A percentile compares a stretch with the other conserved stretches of the same genome.
phyloP scores from a whole-genome alignment of 495 filamentous ascomycete species.

The Penicillium silybi region DNA sequence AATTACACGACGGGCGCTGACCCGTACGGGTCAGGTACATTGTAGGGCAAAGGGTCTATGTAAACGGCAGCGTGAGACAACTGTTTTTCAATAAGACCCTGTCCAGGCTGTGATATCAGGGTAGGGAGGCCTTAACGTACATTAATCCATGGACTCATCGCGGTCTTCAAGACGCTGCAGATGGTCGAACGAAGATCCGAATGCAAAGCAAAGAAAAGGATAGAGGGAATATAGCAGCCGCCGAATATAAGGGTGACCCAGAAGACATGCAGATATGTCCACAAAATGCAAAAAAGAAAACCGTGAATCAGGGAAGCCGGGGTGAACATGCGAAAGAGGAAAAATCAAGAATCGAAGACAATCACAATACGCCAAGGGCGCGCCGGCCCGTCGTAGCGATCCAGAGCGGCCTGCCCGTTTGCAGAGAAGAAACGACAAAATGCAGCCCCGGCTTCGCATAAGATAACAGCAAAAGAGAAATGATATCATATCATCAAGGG shows the following conservation, averaged over 20 bases:
- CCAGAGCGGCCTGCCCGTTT: conserved; percentile 32
- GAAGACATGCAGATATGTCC: conserved; percentile 33
- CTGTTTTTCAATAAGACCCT: conserved; percentile 50
- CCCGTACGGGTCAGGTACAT: conserved; percentile 27
- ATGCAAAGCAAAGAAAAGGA: conserved; percentile 32
- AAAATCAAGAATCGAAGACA: conserved; percentile 11
- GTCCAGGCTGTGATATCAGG: conserved; percentile 45
- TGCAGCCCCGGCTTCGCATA: conserved; percentile 24
- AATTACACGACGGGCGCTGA: conserved; percentile 37
- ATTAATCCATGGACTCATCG: conserved; percentile 65
- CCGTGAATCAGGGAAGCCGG: conserved; percentile 20
- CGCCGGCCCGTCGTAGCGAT: conserved; percentile 28
- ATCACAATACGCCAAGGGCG: conserved; percentile 37
- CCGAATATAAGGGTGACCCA: conserved; percentile 23
- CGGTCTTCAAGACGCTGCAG: conserved; percentile 45
- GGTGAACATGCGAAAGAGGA: conserved; percentile 23
- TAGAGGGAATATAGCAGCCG: conserved; percentile 30
- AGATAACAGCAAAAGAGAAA: conserved; percentile 23
- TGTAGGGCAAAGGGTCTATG: conserved; percentile 39
- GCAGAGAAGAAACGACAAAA: conserved; percentile 27
- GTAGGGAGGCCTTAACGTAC: conserved; percentile 72
- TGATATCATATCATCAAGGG: conserved; percentile 37
- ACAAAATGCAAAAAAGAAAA: conserved; percentile 33
- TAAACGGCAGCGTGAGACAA: conserved; percentile 50
- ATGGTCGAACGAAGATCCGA: conserved; percentile 33